A percentile compares a stretch with the other conserved stretches of the same genome.
Conservation (phyloP, 2,329 filamentous ascomycete genomes). For the Epichloe elymi region DNA sequence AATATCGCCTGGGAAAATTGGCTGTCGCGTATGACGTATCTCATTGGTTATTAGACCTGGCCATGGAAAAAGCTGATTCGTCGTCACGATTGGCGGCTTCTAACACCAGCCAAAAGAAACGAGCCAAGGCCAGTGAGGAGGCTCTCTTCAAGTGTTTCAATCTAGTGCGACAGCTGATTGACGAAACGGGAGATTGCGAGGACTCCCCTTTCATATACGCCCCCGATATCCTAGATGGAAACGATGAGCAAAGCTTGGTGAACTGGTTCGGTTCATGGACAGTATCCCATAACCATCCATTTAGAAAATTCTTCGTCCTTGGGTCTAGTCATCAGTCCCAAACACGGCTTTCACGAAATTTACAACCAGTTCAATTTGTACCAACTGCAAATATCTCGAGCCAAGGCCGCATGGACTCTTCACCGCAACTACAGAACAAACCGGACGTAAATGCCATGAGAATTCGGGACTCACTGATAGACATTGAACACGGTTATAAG, state of each 20-base stretch:
- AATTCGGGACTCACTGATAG: background rate
- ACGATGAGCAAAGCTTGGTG: slow-evolving; percentile 49
- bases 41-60: slow-evolving; percentile 18
- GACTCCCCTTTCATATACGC: slow-evolving; percentile 30
- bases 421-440: background rate
- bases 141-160: slow-evolving; percentile 12
- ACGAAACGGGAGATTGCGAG: slow-evolving; percentile 6
- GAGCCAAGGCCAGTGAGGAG: slow-evolving; percentile 9
- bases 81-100: background rate
- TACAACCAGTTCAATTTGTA: slow-evolving; percentile 6
- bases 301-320: slow-evolving; percentile 41
- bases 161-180: slow-evolving; percentile 10
- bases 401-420: background rate
- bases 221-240: slow-evolving; percentile 34
- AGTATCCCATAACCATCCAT: slow-evolving; percentile 32
- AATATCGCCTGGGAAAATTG: slow-evolving; percentile 12
- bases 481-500: background rate
- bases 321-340: slow-evolving; percentile 26
- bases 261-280: slow-evolving; percentile 53
- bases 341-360: slow-evolving; percentile 13
- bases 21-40: slow-evolving; percentile 17
- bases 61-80: slow-evolving; percentile 9
- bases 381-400: background rate
- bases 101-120: background rate
- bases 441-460: background rate